Base-by-base conservation (phyloP, 768 basidiomycete species). In the Panaeolus papilionaceus region DNA sequence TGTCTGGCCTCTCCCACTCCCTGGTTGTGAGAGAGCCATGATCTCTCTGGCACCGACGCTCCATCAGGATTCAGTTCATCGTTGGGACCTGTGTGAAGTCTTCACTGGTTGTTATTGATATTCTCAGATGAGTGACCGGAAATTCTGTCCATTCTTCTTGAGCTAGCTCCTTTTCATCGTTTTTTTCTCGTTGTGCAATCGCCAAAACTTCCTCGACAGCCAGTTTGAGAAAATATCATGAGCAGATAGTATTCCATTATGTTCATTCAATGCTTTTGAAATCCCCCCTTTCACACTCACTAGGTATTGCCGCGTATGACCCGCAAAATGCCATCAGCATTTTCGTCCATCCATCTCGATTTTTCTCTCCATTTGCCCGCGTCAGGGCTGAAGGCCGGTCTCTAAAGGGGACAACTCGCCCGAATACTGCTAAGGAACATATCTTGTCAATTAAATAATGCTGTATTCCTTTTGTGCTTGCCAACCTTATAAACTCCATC, bases 401-500 rank as follows among this genome's bases (percentile, higher is more conserved):
- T 33, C 26, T 4, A 58, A 28, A 28, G 26, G 54, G 28, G 54
- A 28, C 54, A 51, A 37, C 33, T 58, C 54, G 28, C 26, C 49
- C 49, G 26, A 45, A 45, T 20, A 26, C 49, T 11, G 14, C 39
- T 40, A 14, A 14, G 9, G 23, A 26, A 20, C 49, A 10, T 26
- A 51, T 51, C 23, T 9, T 18, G 23, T 28, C 49, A 51, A 28
- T 51, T 23, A 28, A 51, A 51, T 47, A 47, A 11, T 10, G 23
- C 20, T 51, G 26, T 28, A 28, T 14, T 2, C 26, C 49, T 51
- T 47, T 47, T 51, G 49, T 26, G 10, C 26, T 28, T 51, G 6
- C 28, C 12, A 58, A 16, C 54, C 28, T 58, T 58, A 58, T 33
- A 58, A 58, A 58, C 54, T 33, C 54, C 54, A 28, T 58, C 23